Evolutionary conservation across 2,329 filamentous ascomycete species (phyloP).

Genomic region (Sporothrix mexicana): DNA sequence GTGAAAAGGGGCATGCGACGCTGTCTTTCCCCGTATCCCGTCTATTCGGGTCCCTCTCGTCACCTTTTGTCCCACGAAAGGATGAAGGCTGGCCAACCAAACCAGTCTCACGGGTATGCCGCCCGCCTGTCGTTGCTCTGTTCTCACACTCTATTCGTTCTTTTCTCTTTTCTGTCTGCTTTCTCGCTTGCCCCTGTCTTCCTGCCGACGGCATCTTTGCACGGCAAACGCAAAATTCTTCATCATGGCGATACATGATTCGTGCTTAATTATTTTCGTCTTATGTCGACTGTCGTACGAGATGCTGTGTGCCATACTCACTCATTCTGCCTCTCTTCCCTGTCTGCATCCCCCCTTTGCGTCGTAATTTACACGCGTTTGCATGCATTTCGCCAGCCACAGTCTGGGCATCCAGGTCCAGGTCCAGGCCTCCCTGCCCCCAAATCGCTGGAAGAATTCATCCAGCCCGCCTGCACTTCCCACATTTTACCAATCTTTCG

Average conservation of each 20-base stretch:
- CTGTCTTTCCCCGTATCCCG: too few species aligned
- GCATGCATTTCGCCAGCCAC: not conserved
- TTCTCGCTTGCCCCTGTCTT: not conserved
- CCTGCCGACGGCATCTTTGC: not conserved
- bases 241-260: not conserved
- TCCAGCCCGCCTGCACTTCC: not conserved
- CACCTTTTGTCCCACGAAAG: too few species aligned
- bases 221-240: not conserved
- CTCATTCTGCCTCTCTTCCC: not conserved
- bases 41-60: too few species aligned
- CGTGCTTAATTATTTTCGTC: too few species aligned
- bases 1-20: not conserved
- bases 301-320: not conserved
- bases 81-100: not conserved
- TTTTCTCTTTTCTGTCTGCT: not conserved
- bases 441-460: not conserved
- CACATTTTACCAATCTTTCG: not conserved
- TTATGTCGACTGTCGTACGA: too few species aligned
- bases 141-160: too few species aligned
- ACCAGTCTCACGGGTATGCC: not conserved
- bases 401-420: not conserved
- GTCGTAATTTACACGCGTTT: constrained; percentile 1
- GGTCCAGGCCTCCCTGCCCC: not conserved
- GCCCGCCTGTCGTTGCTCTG: not conserved
- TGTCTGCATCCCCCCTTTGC: not conserved